These are phyloP conservation scores for Gamarada debralockiae DNA, from an alignment of 495 filamentous ascomycete species.

Conservation along the genomic window DNA sequence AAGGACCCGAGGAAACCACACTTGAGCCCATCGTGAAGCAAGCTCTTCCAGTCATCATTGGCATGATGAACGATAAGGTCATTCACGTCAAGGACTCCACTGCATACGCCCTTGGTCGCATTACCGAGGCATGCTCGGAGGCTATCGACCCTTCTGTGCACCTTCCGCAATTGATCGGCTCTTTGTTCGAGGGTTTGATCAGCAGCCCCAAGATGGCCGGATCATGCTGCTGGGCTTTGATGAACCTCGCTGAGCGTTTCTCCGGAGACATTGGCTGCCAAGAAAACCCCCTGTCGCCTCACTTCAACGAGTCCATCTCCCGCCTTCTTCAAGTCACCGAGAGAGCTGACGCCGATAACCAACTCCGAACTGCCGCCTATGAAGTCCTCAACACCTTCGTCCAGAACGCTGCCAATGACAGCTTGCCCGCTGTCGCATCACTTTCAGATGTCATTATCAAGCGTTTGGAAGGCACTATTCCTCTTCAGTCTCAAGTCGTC, in stretches of 20 bases:
- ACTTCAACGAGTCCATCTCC: constrained; percentile 89
- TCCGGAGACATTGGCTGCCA: constrained; percentile 71
- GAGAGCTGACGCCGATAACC: constrained; percentile 75
- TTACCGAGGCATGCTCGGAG: constrained; percentile 85
- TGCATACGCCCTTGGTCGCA: constrained; percentile 91
- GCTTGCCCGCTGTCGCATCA: constrained; percentile 70
- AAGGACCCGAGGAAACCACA: constrained; percentile 85
- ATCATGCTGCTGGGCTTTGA: constrained; percentile 98
- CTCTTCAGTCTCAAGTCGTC: constrained; percentile 90
- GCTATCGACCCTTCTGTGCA: constrained; percentile 81
- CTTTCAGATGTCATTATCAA: constrained; percentile 82
- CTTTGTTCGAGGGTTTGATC: constrained; percentile 85
- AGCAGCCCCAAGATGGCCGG: constrained; percentile 95
- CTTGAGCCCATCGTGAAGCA: constrained; percentile 93
- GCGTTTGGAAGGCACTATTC: constrained; percentile 84
- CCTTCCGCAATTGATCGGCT: constrained; percentile 75
- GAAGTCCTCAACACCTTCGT: constrained; percentile 95
- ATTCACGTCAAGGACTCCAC: constrained; percentile 95
- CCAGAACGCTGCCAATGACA: constrained; percentile 81
- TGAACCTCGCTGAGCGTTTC: constrained; percentile 97
- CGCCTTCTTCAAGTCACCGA: constrained; percentile 83
- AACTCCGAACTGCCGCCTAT: constrained; percentile 97
- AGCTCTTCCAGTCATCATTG: constrained; percentile 81
- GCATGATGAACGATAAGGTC: constrained; percentile 91
- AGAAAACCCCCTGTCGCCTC: constrained; percentile 80